A percentile compares a stretch with the other conserved stretches of the same genome.
These are phyloP conservation scores for Chytriomyces hyalinus DNA, from an alignment of 192 early-diverging fungal species.

Conservation along the genomic window DNA sequence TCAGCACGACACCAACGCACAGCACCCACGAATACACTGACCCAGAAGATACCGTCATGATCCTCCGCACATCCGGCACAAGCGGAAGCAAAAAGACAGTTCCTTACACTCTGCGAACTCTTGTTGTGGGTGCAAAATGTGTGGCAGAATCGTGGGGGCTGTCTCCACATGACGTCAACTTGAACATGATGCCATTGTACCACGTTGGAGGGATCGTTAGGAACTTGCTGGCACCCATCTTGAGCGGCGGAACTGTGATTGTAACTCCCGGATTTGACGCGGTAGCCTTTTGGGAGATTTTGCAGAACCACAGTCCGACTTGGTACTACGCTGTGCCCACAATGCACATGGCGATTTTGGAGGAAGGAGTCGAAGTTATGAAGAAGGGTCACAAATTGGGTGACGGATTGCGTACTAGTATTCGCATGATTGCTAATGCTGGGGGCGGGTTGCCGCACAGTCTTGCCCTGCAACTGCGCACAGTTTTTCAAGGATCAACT, in stretches of 20 bases:
- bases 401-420: conserved; percentile 5
- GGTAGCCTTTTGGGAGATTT: conserved; percentile 41
- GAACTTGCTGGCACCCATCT: conserved; percentile 72
- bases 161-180: conserved; percentile 38
- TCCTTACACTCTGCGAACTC: conserved; percentile 26
- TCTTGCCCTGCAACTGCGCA: conserved; percentile 41
- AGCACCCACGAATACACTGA: not conserved
- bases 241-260: conserved; percentile 70
- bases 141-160: conserved; percentile 50
- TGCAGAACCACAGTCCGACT: conserved; percentile 35
- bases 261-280: conserved; percentile 58
- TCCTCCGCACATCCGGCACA: conserved; percentile 83
- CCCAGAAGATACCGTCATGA: conserved; percentile 34
- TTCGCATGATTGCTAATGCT: conserved; percentile 56
- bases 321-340: conserved; percentile 69
- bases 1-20: too few species aligned
- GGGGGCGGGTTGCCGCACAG: conserved; percentile 48
- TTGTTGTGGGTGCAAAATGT: conserved; percentile 35
- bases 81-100: conserved; percentile 62
- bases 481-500: conserved; percentile 29
- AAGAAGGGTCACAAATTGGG: conserved; percentile 8
- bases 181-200: conserved; percentile 47
- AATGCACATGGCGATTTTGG: conserved; percentile 71
- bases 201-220: conserved; percentile 80
- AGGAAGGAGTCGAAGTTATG: not conserved